These are phyloP conservation scores for Heliamphora pulchella DNA, from an alignment of 179 eudicot genomes.

Conservation along the genomic window DNA sequence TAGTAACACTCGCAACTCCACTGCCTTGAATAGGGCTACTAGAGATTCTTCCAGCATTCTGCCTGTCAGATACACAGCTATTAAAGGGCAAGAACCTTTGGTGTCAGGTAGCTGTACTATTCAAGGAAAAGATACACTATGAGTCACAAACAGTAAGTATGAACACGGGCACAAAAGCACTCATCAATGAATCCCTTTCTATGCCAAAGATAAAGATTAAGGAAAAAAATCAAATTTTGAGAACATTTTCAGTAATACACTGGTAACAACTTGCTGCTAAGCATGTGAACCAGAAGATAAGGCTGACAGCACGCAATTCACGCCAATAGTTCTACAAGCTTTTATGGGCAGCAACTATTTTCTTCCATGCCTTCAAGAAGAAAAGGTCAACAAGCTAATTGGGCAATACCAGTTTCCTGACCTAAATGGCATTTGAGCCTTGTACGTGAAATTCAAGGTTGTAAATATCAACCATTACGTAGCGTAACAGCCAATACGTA, in stretches of 20 bases:
- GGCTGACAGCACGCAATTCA: not conserved
- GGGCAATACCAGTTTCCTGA: not conserved
- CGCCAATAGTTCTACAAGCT: not conserved
- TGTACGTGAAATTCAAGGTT: too few species aligned
- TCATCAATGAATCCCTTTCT: not conserved
- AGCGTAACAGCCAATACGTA: too few species aligned
- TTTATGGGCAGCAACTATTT: not conserved
- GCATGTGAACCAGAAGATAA: not conserved
- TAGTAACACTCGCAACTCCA: conserved; percentile 13
- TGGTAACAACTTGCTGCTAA: not conserved
- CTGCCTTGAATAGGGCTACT: conserved; percentile 20
- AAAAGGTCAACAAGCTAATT: not conserved
- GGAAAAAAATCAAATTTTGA: not conserved
- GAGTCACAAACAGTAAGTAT: too few species aligned
- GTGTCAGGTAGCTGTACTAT: conserved; percentile 4
- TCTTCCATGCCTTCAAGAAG: not conserved
- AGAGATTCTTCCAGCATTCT: conserved; percentile 17
- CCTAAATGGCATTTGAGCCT: not conserved
- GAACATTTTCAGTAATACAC: not conserved
- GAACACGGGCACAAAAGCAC: not conserved
- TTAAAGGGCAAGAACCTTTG: not conserved
- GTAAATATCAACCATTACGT: too few species aligned
- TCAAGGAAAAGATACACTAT: not conserved
- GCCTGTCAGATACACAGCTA: conserved; percentile 30
- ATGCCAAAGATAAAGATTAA: not conserved